Conservation (phyloP, 495 filamentous ascomycete genomes). For the Paragyromitra xinjiangensis region DNA sequence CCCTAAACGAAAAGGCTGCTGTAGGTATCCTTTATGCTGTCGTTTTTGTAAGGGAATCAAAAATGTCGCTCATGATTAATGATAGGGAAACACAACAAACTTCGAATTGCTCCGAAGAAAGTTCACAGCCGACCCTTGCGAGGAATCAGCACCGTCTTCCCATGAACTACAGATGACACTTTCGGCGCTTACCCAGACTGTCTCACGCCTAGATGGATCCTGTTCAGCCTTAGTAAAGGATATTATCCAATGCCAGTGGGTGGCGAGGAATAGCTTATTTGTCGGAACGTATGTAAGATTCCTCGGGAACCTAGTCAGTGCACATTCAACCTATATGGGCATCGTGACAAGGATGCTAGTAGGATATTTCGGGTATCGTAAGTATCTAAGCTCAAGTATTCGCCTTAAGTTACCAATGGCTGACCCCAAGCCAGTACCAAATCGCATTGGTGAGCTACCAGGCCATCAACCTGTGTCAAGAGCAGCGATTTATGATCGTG, state of each 20-base stretch:
- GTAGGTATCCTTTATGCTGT: conserved; percentile 35
- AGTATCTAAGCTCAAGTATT: conserved; percentile 25
- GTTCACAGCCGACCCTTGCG: conserved; percentile 48
- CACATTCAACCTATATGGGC: conserved; percentile 71
- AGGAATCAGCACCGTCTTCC: conserved; percentile 46
- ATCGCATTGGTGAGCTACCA: conserved; percentile 67
- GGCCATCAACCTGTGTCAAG: conserved; percentile 68
- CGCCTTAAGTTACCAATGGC: background rate
- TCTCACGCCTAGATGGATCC: conserved; percentile 72
- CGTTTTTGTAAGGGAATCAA: background rate
- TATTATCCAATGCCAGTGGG: conserved; percentile 79
- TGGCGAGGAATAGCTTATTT: conserved; percentile 82
- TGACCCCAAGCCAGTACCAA: conserved; percentile 57
- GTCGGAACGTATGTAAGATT: conserved; percentile 81
- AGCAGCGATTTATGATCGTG: conserved; percentile 69
- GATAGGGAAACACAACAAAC: conserved; percentile 50
- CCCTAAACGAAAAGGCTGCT: conserved; percentile 52
- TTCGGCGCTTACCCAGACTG: conserved; percentile 73
- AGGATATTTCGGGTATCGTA: conserved; percentile 71
- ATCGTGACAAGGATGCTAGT: conserved; percentile 80
- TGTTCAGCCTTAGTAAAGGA: conserved; percentile 78
- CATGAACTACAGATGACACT: conserved; percentile 57
- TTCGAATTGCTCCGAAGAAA: conserved; percentile 55
- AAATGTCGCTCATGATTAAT: conserved; percentile 17
- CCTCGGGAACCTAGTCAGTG: conserved; percentile 79